phyloP scores from a whole-genome alignment of 1,139 yeast species.

The Kurtzmaniella quercitrusa region DNA sequence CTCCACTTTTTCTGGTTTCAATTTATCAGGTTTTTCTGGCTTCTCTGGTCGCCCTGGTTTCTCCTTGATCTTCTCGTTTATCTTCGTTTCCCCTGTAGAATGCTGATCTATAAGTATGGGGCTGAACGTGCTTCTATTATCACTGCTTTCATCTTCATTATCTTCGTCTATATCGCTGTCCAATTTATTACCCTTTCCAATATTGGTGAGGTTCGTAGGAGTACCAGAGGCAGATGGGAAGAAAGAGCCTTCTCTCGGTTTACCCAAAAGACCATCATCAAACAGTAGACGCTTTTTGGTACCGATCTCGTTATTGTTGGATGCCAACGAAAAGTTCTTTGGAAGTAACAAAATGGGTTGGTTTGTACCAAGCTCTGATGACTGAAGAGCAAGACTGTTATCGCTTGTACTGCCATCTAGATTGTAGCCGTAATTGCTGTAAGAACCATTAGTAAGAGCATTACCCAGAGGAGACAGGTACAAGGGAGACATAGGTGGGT shows the following conservation, averaged over 20 bases:
- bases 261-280: constrained; percentile 22
- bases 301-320: constrained; percentile 8
- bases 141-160: not conserved
- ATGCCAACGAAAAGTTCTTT: constrained; percentile 38
- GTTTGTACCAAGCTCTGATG: constrained; percentile 8
- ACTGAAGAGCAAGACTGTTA: not conserved
- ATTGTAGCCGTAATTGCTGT: not conserved
- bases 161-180: not conserved
- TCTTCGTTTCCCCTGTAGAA: no score
- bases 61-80: not conserved
- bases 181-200: constrained; percentile 13
- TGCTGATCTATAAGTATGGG: constrained; percentile 2
- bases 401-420: not conserved
- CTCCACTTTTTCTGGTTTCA: constrained; percentile 4
- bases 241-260: not conserved
- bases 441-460: not conserved
- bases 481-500: constrained; percentile 29
- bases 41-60: not conserved
- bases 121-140: not conserved
- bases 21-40: not conserved
- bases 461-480: constrained; percentile 4
- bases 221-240: constrained; percentile 3
- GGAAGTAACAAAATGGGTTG: constrained; percentile 45
- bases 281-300: constrained; percentile 24
- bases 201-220: constrained; percentile 18